A percentile compares a stretch with the other conserved stretches of the same genome.
phyloP scores from a whole-genome alignment of 225 moss, liverwort and hornwort genomes.

The Marchantia paleacea region DNA sequence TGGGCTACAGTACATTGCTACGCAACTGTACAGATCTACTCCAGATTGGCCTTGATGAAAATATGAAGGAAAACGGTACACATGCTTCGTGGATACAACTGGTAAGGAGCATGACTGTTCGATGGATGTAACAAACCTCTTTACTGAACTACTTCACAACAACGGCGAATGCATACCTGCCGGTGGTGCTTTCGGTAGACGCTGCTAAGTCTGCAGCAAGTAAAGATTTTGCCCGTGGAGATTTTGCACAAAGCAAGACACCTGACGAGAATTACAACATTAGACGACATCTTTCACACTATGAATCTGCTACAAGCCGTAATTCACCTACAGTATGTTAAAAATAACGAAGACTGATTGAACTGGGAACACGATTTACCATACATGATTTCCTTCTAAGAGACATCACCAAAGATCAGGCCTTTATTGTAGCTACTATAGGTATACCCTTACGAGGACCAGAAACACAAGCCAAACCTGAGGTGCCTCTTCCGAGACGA shows the following conservation, averaged over 20 bases:
- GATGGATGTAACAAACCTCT: not conserved
- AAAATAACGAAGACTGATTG: not conserved
- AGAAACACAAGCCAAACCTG: conserved; percentile 43
- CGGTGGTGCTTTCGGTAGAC: conserved; percentile 56
- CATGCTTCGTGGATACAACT: not conserved
- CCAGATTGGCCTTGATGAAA: not conserved
- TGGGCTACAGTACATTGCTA: not conserved
- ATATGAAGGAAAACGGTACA: not conserved
- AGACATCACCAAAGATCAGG: not conserved
- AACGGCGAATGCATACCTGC: conserved; percentile 41
- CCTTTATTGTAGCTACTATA: not conserved
- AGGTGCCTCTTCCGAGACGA: conserved; percentile 95
- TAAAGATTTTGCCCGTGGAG: conserved; percentile 66
- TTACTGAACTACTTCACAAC: not conserved
- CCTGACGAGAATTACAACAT: conserved; percentile 37
- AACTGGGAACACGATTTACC: not conserved
- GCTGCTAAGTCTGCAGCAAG: conserved; percentile 82
- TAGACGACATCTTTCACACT: not conserved
- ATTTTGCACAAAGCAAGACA: conserved; percentile 84
- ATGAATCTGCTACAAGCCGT: not conserved
- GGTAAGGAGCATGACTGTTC: not conserved
- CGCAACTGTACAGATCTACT: not conserved
- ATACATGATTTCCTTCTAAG: not conserved
- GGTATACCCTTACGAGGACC: too few relatives aligned
- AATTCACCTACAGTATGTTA: not conserved